phyloP scores from a whole-genome alignment of 2,329 filamentous ascomycete genomes.

The Aspergillus awamori region DNA sequence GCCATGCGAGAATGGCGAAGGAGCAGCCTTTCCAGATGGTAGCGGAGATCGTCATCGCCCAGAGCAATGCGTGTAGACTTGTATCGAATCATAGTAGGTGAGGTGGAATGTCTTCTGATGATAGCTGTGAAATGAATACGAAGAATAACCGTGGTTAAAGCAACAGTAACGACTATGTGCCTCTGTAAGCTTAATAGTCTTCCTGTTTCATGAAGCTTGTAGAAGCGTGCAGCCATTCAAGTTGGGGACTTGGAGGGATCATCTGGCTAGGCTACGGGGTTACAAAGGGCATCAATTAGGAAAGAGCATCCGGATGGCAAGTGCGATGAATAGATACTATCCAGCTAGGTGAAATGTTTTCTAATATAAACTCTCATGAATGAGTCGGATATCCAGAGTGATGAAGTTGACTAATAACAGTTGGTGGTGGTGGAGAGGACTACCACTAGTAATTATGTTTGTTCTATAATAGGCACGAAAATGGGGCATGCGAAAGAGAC shows the following conservation, averaged over 20 bases:
- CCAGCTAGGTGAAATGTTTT: not conserved
- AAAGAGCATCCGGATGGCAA: not conserved
- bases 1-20: constrained; percentile 19
- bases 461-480: too few species aligned
- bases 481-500: too few species aligned
- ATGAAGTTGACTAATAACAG: too few species aligned
- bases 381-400: too few species aligned
- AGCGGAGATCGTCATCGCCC: constrained; percentile 36
- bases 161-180: not conserved
- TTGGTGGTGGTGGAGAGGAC: too few species aligned
- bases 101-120: not conserved
- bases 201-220: not conserved
- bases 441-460: too few species aligned
- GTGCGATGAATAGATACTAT: not conserved
- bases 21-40: constrained; percentile 30
- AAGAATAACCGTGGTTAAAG: not conserved
- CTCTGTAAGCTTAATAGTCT: not conserved
- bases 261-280: not conserved
- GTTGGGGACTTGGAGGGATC: not conserved
- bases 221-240: not conserved
- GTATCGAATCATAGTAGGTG: constrained; percentile 38
- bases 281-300: not conserved
- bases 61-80: constrained; percentile 37
- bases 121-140: not conserved
- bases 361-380: too few species aligned